phyloP scores from a whole-genome alignment of 2,329 filamentous ascomycete genomes.

The Magnaporthales sp. region DNA sequence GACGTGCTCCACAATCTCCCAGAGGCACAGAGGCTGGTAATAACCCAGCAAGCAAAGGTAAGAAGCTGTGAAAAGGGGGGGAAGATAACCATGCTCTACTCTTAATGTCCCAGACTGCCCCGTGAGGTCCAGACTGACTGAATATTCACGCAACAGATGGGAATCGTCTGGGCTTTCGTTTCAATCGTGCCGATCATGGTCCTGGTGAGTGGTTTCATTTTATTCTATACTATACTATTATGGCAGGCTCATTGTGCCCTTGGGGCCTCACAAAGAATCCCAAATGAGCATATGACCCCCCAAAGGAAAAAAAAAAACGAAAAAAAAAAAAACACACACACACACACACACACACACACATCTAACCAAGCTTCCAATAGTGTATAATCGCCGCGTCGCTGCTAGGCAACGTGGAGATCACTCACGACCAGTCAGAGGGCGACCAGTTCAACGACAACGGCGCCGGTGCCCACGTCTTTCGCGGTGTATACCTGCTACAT shows the following conservation, averaged over 20 bases:
- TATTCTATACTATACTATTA: too few relatives aligned
- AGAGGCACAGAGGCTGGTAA: constrained; percentile 20
- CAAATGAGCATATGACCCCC: too few relatives aligned
- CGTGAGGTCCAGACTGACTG: background rate
- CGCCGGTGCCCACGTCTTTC: background rate
- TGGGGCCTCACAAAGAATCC: background rate
- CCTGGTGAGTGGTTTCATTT: constrained; percentile 19
- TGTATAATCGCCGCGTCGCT: constrained; percentile 18
- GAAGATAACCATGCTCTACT: background rate
- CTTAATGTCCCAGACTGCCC: background rate
- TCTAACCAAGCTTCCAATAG: constrained; percentile 3
- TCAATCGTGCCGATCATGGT: constrained; percentile 51
- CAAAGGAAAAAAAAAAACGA: background rate
- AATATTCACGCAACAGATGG: constrained; percentile 18
- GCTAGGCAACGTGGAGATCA: constrained; percentile 25
- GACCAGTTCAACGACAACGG: background rate
- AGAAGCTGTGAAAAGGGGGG: background rate
- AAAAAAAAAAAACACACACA: background rate
- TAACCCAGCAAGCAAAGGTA: constrained; percentile 33
- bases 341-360: background rate
- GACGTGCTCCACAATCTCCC: constrained; percentile 25
- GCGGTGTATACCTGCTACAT: constrained; percentile 7
- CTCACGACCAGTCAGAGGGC: constrained; percentile 8
- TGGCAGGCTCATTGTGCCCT: too few relatives aligned
- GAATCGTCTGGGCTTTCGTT: constrained; percentile 58